A percentile compares a stretch with the other conserved stretches of the same genome.
phyloP scores from a whole-genome alignment of 768 basidiomycete genomes.

The Candolleomyces eurysporus region DNA sequence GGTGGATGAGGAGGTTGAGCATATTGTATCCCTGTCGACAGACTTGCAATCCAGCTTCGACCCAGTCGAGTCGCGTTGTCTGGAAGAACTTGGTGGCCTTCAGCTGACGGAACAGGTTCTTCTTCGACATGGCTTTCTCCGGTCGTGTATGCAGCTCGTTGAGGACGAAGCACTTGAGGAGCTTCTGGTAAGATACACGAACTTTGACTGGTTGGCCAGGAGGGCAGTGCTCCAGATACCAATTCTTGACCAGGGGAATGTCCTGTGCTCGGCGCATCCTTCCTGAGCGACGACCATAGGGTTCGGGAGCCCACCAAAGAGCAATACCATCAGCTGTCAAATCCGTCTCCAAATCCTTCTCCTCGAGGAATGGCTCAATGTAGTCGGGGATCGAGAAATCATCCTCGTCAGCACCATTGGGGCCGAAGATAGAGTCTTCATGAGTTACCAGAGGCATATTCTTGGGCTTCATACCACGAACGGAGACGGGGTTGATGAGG shows the following conservation, averaged over 20 bases:
- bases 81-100: slow-evolving; percentile 99
- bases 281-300: slow-evolving; percentile 90
- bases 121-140: slow-evolving; percentile 98
- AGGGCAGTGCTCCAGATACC: slow-evolving; percentile 98
- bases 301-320: slow-evolving; percentile 98
- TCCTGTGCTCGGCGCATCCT: slow-evolving; percentile 94
- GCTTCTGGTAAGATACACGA: slow-evolving; percentile 97
- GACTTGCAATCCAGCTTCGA: slow-evolving; percentile 97
- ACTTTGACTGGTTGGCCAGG: slow-evolving; percentile 96
- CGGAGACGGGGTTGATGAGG: slow-evolving; percentile 94
- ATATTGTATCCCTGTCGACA: slow-evolving; percentile 99
- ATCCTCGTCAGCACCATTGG: slow-evolving; percentile 81
- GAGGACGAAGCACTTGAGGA: slow-evolving; percentile 92
- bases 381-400: slow-evolving; percentile 82
- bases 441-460: slow-evolving; percentile 81
- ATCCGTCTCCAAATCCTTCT: slow-evolving; percentile 81
- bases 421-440: slow-evolving; percentile 91
- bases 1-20: slow-evolving; percentile 97
- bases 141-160: slow-evolving; percentile 88
- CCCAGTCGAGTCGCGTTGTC: slow-evolving; percentile 97
- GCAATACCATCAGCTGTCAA: slow-evolving; percentile 95
- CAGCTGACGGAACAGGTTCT: slow-evolving; percentile 91
- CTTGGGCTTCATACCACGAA: slow-evolving; percentile 83
- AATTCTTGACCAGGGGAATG: slow-evolving; percentile 93
- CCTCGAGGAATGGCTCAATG: slow-evolving; percentile 76